Percentiles rank a stretch among this genome's conserved stretches.
These are phyloP conservation scores for Helenozyma rhizophorensis DNA, from an alignment of 805 yeast species.

Conservation along the genomic window DNA sequence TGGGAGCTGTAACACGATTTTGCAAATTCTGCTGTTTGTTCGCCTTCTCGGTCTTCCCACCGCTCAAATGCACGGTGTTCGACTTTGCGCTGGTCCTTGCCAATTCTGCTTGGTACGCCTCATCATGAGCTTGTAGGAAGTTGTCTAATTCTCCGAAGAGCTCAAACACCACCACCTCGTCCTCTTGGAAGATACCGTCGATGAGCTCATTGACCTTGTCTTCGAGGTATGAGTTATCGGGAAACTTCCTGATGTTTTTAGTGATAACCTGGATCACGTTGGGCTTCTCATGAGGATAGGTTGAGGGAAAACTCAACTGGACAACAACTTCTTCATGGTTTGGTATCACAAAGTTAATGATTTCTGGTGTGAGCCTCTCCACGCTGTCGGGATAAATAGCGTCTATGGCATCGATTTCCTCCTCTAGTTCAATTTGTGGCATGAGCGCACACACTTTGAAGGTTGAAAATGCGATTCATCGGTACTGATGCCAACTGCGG, in stretches of 20 bases:
- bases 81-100: background rate
- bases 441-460: too few species aligned
- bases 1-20: background rate
- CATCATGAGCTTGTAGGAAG: slow-evolving; percentile 36
- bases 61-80: background rate
- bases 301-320: slow-evolving; percentile 66
- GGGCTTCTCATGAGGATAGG: slow-evolving; percentile 68
- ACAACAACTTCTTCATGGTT: slow-evolving; percentile 56
- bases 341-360: slow-evolving; percentile 52
- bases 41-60: background rate
- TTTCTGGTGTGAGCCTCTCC: slow-evolving; percentile 30
- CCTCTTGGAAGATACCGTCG: slow-evolving; percentile 49
- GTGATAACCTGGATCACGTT: slow-evolving; percentile 53
- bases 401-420: slow-evolving; percentile 78
- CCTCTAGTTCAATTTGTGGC: slow-evolving; percentile 34
- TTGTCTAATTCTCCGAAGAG: slow-evolving; percentile 60
- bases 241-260: slow-evolving; percentile 31
- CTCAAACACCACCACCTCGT: slow-evolving; percentile 77
- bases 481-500: slow-evolving; percentile 17
- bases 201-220: slow-evolving; percentile 43
- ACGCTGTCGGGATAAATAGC: slow-evolving; percentile 79
- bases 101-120: slow-evolving; percentile 5
- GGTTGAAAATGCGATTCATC: too few species aligned
- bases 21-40: background rate
- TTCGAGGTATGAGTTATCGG: slow-evolving; percentile 41